Conservation (phyloP, 768 basidiomycete genomes). For the Lepiota brunneoincarnata region DNA sequence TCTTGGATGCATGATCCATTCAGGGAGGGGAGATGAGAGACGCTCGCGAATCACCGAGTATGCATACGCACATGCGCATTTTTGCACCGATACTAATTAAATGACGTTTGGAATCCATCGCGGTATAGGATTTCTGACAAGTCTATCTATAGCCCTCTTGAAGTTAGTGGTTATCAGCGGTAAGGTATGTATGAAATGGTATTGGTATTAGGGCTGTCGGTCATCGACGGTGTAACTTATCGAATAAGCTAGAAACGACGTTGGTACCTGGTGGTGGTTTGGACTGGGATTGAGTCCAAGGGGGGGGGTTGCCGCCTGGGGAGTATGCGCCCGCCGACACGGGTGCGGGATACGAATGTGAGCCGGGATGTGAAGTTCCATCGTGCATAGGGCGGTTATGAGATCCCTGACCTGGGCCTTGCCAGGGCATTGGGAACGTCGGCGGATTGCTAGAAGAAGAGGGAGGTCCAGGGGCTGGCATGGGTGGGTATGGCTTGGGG, state of each 20-base stretch:
- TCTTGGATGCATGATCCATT: no score
- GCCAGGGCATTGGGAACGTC: background rate
- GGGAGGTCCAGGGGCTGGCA: constrained; percentile 41
- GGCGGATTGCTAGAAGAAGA: background rate
- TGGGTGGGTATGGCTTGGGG: constrained; percentile 32
- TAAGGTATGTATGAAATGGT: background rate
- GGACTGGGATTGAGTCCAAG: background rate
- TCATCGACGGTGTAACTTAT: constrained; percentile 10
- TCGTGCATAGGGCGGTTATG: background rate
- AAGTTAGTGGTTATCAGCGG: no score
- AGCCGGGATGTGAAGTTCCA: constrained; percentile 6
- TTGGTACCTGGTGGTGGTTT: background rate
- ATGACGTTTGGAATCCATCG: no score
- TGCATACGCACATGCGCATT: no score
- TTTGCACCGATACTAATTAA: no score
- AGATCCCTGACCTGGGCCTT: background rate
- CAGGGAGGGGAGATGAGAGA: no score
- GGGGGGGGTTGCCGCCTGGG: background rate
- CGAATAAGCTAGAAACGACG: constrained; percentile 14
- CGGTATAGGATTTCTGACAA: no score
- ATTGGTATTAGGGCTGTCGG: background rate
- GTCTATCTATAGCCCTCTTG: no score
- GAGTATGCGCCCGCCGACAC: background rate
- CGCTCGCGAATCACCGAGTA: no score
- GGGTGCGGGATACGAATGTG: constrained; percentile 2